phyloP scores from a whole-genome alignment of 495 filamentous ascomycete genomes.

The Wilcoxina mikolae region DNA sequence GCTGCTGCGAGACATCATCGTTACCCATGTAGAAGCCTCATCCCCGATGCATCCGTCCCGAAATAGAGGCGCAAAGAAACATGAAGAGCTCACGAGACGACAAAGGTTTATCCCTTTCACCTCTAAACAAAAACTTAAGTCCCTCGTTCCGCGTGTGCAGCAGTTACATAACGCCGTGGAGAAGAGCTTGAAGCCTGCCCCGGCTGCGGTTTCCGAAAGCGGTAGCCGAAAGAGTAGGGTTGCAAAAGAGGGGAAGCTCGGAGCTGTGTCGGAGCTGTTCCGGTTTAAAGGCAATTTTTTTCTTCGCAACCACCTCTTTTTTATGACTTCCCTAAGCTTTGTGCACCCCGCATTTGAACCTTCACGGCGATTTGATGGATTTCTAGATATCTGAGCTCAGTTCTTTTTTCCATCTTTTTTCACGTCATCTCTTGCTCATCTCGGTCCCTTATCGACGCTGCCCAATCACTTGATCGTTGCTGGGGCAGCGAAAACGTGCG shows the following conservation, averaged over 20 bases:
- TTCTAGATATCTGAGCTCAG: neutral
- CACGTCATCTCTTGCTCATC: neutral
- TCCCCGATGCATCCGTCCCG: neutral
- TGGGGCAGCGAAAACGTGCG: slow-evolving; percentile 22
- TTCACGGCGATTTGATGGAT: neutral
- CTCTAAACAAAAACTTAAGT: too few relatives aligned
- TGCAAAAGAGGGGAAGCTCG: neutral
- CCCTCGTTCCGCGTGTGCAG: too few relatives aligned
- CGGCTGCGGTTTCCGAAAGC: neutral
- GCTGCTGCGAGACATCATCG: neutral
- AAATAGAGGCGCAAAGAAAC: neutral
- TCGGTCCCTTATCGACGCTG: slow-evolving; percentile 13
- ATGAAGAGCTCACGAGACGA: neutral
- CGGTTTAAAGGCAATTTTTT: neutral
- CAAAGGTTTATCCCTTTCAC: neutral
- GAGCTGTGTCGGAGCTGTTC: neutral
- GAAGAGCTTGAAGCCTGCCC: neutral
- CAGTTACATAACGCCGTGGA: neutral
- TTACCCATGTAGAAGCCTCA: too few relatives aligned
- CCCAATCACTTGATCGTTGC: slow-evolving; percentile 15
- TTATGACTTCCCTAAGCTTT: neutral
- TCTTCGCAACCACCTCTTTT: neutral
- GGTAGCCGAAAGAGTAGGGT: neutral
- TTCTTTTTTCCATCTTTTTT: neutral
- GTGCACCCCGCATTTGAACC: neutral